Evolutionary conservation across 345 rosid genomes (phyloP).

Genomic region (Corymbia maculata): DNA sequence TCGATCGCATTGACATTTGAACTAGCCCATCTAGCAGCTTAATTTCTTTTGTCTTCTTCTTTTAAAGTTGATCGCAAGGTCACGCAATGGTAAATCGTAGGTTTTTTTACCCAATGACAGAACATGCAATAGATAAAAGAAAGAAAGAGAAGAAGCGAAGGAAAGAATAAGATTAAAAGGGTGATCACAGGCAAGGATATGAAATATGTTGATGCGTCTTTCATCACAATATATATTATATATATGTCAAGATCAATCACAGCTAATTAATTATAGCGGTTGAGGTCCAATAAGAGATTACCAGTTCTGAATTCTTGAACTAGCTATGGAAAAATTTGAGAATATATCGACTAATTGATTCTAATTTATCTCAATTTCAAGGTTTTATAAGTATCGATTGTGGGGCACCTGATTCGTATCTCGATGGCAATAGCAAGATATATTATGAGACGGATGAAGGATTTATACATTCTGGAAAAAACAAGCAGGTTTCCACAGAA

Average conservation of each 20-base stretch:
- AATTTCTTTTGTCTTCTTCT: too few species aligned
- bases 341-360: background rate
- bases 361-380: background rate
- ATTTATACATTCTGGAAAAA: background rate
- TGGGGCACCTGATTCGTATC: background rate
- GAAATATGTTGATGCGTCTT: background rate
- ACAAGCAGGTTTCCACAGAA: background rate
- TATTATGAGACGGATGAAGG: background rate
- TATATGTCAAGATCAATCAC: too few species aligned
- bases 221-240: background rate
- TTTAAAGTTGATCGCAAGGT: too few species aligned
- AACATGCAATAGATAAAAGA: background rate
- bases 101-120: background rate
- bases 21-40: too few species aligned
- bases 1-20: too few species aligned
- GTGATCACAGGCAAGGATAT: background rate
- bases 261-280: too few species aligned
- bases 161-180: background rate
- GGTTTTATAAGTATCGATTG: slow-evolving; percentile 17
- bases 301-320: background rate
- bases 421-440: background rate
- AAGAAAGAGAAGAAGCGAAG: background rate
- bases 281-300: background rate
- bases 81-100: background rate
- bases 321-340: background rate